phyloP scores from a whole-genome alignment of 2,329 filamentous ascomycete genomes.

The Zalaria obscura region DNA sequence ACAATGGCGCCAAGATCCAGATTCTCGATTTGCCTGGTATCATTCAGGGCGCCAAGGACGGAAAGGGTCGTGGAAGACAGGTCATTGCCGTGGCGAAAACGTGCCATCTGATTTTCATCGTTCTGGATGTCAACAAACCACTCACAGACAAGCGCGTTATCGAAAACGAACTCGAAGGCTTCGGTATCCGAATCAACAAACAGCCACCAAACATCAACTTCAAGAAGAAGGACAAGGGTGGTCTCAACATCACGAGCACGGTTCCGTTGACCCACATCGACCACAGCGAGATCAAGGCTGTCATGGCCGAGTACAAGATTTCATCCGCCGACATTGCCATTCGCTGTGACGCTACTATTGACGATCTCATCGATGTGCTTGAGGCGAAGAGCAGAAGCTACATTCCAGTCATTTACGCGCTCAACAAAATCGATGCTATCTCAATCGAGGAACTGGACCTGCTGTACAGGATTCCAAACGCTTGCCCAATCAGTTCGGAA shows the following conservation, averaged over 20 bases:
- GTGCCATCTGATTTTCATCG: constrained; percentile 96
- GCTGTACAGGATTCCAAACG: constrained; percentile 91
- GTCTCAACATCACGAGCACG: constrained; percentile 90
- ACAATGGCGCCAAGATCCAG: constrained; percentile 94
- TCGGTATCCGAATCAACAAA: constrained; percentile 97
- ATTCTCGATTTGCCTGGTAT: constrained; percentile 95
- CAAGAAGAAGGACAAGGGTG: constrained; percentile 98
- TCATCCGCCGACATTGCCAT: constrained; percentile 95
- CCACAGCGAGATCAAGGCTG: constrained; percentile 91
- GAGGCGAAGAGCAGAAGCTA: constrained; percentile 92
- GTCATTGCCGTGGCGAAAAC: constrained; percentile 99
- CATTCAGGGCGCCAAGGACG: constrained; percentile 91
- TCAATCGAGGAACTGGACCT: constrained; percentile 95
- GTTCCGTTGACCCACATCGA: constrained; percentile 85
- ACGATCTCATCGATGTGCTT: constrained; percentile 90
- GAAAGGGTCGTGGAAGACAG: constrained; percentile 87
- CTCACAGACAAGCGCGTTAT: constrained; percentile 94
- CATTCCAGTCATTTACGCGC: constrained; percentile 95
- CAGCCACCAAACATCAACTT: constrained; percentile 95
- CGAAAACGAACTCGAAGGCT: constrained; percentile 87
- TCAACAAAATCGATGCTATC: constrained; percentile 98
- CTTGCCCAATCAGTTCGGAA: constrained; percentile 93
- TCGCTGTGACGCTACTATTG: constrained; percentile 91
- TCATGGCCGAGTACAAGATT: constrained; percentile 95
- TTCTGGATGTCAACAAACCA: constrained; percentile 96